These are phyloP conservation scores for Dactylellina leptospora DNA, from an alignment of 2,329 filamentous ascomycete species.

Conservation along the genomic window DNA sequence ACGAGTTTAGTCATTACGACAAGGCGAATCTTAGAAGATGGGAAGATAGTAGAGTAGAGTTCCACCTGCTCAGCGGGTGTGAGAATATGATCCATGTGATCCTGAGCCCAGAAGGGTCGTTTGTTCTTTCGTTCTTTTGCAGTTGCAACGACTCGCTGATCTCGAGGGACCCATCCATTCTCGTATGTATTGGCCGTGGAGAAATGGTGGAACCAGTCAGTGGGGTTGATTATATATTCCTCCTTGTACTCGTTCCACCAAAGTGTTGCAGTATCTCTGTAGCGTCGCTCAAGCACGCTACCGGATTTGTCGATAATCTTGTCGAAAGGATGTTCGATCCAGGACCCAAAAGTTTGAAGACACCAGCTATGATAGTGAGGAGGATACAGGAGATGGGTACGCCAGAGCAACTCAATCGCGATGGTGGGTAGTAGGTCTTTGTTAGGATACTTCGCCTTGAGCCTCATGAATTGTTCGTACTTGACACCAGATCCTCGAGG, in stretches of 20 bases:
- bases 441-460: conserved; percentile 38
- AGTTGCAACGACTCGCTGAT: conserved; percentile 23
- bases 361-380: conserved; percentile 44
- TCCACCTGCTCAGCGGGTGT: conserved; percentile 27
- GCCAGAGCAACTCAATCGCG: conserved; percentile 41
- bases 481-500: conserved; percentile 30
- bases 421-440: conserved; percentile 33
- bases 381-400: conserved; percentile 43
- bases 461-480: conserved; percentile 40
- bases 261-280: conserved; percentile 26
- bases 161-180: conserved; percentile 8
- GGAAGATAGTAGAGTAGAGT: conserved; percentile 45
- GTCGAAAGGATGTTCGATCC: conserved; percentile 33
- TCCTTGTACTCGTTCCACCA: conserved; percentile 45
- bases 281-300: conserved; percentile 15
- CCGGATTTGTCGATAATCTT: conserved; percentile 17
- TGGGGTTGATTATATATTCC: conserved; percentile 23
- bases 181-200: conserved; percentile 22
- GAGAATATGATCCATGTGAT: conserved; percentile 13
- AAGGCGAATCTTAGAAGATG: conserved; percentile 16
- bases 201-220: conserved; percentile 27
- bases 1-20: conserved; percentile 37
- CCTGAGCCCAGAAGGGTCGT: conserved; percentile 20
- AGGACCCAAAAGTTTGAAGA: conserved; percentile 32
- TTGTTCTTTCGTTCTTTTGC: conserved; percentile 20